Evolutionary conservation across 768 basidiomycete species (phyloP).

Genomic region (Rhodotorula kratochvilovae): DNA sequence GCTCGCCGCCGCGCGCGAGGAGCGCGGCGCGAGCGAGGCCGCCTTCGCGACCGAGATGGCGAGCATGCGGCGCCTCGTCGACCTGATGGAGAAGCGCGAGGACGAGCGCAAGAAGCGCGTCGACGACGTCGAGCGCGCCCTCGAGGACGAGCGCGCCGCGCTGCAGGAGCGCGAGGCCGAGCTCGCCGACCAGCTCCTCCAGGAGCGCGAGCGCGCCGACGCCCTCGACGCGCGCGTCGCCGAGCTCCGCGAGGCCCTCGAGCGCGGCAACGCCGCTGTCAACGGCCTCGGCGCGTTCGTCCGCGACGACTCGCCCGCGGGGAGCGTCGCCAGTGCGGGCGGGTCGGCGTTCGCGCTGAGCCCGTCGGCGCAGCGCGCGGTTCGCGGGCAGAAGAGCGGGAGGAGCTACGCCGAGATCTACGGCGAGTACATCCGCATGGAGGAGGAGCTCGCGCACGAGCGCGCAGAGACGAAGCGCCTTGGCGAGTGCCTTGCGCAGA

Average conservation of each 20-base stretch:
- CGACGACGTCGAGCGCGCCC: slow-evolving; percentile 74
- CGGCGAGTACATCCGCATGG: slow-evolving; percentile 76
- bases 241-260: slow-evolving; percentile 42
- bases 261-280: slow-evolving; percentile 28
- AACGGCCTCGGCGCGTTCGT: background rate
- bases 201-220: slow-evolving; percentile 65
- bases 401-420: slow-evolving; percentile 91
- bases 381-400: slow-evolving; percentile 62
- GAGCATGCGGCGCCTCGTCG: slow-evolving; percentile 67
- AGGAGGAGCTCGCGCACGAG: slow-evolving; percentile 74
- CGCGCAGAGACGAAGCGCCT: slow-evolving; percentile 77
- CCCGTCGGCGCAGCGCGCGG: slow-evolving; percentile 81
- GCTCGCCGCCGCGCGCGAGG: slow-evolving; percentile 68
- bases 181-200: slow-evolving; percentile 66
- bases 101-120: slow-evolving; percentile 77
- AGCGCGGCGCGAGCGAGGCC: slow-evolving; percentile 78
- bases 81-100: slow-evolving; percentile 82
- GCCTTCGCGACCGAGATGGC: slow-evolving; percentile 73
- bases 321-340: background rate
- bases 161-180: slow-evolving; percentile 63
- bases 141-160: slow-evolving; percentile 67
- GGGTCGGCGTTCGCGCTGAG: slow-evolving; percentile 60
- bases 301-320: slow-evolving; percentile 31
- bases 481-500: slow-evolving; percentile 70
- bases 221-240: slow-evolving; percentile 39